phyloP scores from a whole-genome alignment of 805 yeast species.

The Priceomyces castillae region DNA sequence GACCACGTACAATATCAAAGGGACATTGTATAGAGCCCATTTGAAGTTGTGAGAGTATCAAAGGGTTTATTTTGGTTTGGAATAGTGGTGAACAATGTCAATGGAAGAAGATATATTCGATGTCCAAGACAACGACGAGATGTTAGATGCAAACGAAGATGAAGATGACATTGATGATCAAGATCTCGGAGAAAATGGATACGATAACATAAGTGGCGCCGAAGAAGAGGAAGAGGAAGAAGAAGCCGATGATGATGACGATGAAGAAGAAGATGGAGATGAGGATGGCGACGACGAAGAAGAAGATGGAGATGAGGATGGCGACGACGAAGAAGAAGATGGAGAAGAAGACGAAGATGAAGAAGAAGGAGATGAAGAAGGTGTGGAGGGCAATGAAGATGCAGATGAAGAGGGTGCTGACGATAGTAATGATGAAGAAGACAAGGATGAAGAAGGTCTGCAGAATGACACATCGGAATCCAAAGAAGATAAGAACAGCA shows the following conservation, averaged over 20 bases:
- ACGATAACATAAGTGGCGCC: conserved; percentile 14
- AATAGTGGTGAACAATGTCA: conserved; percentile 13
- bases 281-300: conserved; percentile 18
- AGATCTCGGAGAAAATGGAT: conserved; percentile 26
- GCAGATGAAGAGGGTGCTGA: conserved; percentile 26
- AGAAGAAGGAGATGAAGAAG: conserved; percentile 8
- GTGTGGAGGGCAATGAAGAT: conserved; percentile 18
- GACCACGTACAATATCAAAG: not conserved
- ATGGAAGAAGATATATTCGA: conserved; percentile 31
- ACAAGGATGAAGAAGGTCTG: conserved; percentile 12
- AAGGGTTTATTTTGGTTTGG: not conserved
- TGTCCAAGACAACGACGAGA: conserved; percentile 16
- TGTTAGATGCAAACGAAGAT: conserved; percentile 13
- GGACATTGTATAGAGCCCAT: not conserved
- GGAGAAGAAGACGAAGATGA: conserved; percentile 16
- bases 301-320: conserved; percentile 10
- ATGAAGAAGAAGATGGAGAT: conserved; percentile 22
- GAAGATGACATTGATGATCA: conserved; percentile 12
- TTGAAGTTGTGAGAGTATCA: not conserved
- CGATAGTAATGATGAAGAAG: conserved; percentile 22
- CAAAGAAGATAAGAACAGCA: conserved; percentile 17
- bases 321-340: conserved; percentile 8
- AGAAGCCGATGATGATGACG: conserved; percentile 20
- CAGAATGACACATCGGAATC: conserved; percentile 13
- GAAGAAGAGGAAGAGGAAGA: conserved; percentile 11